Base-by-base conservation (phyloP, 2,329 filamentous ascomycete species). In the Dothideomycetes sp. region DNA sequence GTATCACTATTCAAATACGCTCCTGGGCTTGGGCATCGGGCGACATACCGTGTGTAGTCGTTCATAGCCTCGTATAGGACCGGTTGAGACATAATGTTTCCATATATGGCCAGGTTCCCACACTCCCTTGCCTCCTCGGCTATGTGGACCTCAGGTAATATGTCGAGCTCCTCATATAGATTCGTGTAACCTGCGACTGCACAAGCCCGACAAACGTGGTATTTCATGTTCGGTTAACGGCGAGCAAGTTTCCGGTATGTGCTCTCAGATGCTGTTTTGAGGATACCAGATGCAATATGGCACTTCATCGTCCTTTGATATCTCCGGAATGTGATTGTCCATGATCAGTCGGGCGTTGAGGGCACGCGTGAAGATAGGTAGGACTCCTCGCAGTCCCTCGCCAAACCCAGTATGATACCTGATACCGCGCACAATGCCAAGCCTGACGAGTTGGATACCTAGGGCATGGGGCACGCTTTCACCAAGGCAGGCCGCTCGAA, bases 281-380 rank as follows among this genome's bases (percentile, higher is more conserved):
- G 63, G 64, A 44, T 63, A 45, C 61, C 62, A 66, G 34, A 67
- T 62, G 40, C 63, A 67, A 45, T 66, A 66, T 1, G 60, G 62
- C 12, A 52, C 34, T 1, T 49, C 41, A 3, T 52, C 46, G 4
- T 47, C 41, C 11, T 46, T 32, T 3, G 43, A 31, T 22, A 54
- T 54, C 9, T 52, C 37, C 1, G 58, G 61, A 8, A 65, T 48
- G 1, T 27, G 37, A 17, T 58, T 54, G 45, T 57, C 62, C 58
- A 64, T 63, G 37, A 61, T 61, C 5, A 47, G 39, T 14, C 59
- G 50, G 4, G 61, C 58, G 42, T 63, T 59, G 19, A 50, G 43
- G 15, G 52, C 52, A 12, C 47, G 48, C 24, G 45, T 47, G 31
- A 49, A 50, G 4, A 24, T 22, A 27, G 46, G 45, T 5, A 36